Evolutionary conservation across 352 stramenopile species (phyloP).

Genomic region (Phytopythium mirpurense): DNA sequence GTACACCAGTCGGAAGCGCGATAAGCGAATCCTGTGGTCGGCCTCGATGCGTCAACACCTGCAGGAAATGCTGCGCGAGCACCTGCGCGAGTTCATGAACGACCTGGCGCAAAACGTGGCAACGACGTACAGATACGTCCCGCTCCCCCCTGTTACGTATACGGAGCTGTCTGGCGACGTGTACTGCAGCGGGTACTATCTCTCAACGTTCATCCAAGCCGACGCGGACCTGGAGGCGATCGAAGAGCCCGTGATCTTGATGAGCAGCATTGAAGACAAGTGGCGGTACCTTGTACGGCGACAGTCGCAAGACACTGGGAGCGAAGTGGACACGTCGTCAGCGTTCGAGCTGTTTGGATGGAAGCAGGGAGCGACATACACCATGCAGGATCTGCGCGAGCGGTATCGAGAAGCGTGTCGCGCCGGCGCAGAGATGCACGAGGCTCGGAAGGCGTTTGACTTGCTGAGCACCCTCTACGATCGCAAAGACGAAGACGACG

Average conservation of each 20-base stretch:
- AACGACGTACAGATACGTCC: conserved; percentile 50
- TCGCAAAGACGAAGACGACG: conserved; percentile 41
- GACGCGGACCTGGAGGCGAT: conserved; percentile 53
- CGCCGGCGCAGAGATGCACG: conserved; percentile 33
- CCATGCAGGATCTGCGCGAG: conserved; percentile 40
- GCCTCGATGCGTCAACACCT: conserved; percentile 64
- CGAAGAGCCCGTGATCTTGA: conserved; percentile 68
- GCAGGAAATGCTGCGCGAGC: conserved; percentile 65
- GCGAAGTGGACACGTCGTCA: conserved; percentile 36
- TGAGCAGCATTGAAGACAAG: conserved; percentile 77
- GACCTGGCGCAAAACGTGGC: conserved; percentile 48
- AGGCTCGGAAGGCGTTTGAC: conserved; percentile 57
- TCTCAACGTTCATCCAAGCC: conserved; percentile 59
- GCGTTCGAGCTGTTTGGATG: conserved; percentile 72
- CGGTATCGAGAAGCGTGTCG: conserved; percentile 65
- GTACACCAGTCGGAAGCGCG: conserved; percentile 42
- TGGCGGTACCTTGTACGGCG: conserved; percentile 52
- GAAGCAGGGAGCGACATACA: conserved; percentile 38
- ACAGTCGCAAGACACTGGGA: conserved; percentile 34
- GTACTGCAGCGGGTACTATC: conserved; percentile 70
- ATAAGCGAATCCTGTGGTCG: conserved; percentile 73
- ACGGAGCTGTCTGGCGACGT: conserved; percentile 67
- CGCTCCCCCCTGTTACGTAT: conserved; percentile 66
- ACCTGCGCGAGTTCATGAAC: conserved; percentile 65
- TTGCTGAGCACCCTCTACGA: conserved; percentile 44